These are phyloP conservation scores for Oenanthe sinensis DNA, from an alignment of 129 eudicot species.

Conservation along the genomic window DNA sequence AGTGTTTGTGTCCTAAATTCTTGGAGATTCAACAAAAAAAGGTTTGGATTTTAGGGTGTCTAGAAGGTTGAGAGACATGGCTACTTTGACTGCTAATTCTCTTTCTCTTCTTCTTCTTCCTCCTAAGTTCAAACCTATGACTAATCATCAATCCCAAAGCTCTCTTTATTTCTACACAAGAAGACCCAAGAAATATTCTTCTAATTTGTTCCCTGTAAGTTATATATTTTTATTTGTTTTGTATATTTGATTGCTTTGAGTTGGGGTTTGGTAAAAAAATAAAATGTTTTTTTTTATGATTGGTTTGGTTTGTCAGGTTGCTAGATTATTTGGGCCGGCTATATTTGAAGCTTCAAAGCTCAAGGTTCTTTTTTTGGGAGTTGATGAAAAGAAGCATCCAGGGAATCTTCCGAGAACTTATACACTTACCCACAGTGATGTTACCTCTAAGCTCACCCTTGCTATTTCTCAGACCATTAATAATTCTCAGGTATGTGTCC, in stretches of 20 bases:
- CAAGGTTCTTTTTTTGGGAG: conserved; percentile 72
- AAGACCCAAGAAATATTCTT: conserved; percentile 23
- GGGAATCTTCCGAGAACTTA: conserved; percentile 84
- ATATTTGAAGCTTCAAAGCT: conserved; percentile 80
- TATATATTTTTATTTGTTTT: not conserved
- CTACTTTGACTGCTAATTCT: conserved; percentile 34
- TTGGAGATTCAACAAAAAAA: not conserved
- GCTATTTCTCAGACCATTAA: conserved; percentile 85
- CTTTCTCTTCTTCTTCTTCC: conserved; percentile 34
- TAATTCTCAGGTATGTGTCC: conserved; percentile 59
- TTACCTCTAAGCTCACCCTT: conserved; percentile 72
- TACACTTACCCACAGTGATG: conserved; percentile 81
- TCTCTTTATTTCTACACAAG: conserved; percentile 20
- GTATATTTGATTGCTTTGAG: not conserved
- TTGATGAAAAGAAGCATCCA: conserved; percentile 75
- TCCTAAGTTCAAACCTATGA: conserved; percentile 31
- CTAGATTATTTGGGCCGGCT: conserved; percentile 84
- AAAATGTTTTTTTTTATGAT: not conserved
- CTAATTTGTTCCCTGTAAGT: conserved; percentile 45
- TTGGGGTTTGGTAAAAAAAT: not conserved
- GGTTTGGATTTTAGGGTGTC: conserved; percentile 1
- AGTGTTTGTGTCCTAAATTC: not conserved
- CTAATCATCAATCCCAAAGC: conserved; percentile 17
- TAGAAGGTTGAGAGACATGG: conserved; percentile 28
- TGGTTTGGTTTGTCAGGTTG: conserved; percentile 39